Evolutionary conservation across 768 basidiomycete species (phyloP).

Genomic region (Collybiopsis confluens): DNA sequence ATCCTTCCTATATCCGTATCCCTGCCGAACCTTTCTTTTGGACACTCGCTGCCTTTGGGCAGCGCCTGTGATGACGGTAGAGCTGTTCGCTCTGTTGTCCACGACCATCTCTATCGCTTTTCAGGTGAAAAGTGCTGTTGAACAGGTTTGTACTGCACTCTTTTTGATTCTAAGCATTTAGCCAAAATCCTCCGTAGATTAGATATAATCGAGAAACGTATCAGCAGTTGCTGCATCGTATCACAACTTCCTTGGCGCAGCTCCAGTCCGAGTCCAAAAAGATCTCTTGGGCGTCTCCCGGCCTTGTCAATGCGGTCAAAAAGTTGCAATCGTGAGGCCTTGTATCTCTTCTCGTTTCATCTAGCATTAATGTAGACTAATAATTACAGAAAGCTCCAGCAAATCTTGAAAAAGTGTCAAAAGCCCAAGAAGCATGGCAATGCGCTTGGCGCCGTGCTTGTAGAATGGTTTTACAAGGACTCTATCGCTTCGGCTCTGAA

Average conservation of each 20-base stretch:
- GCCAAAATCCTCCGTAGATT: neutral
- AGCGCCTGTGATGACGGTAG: neutral
- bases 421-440: neutral
- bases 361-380: too few relatives aligned
- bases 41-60: neutral
- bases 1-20: slow-evolving; percentile 10
- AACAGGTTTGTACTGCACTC: neutral
- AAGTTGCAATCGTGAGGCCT: slow-evolving; percentile 1
- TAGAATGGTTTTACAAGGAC: slow-evolving; percentile 5
- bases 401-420: neutral
- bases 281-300: slow-evolving; percentile 1
- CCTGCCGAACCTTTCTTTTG: neutral
- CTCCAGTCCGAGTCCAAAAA: slow-evolving; percentile 2
- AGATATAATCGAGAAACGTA: slow-evolving; percentile 5
- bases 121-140: neutral
- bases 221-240: slow-evolving; percentile 4
- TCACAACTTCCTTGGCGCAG: slow-evolving; percentile 7
- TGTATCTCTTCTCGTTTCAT: too few relatives aligned
- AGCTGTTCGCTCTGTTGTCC: slow-evolving; percentile 1
- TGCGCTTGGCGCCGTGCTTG: neutral
- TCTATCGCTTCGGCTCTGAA: slow-evolving; percentile 1
- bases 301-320: neutral
- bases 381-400: neutral
- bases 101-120: slow-evolving; percentile 1
- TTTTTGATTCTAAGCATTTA: neutral